These are phyloP conservation scores for Lotus japonicus DNA, from an alignment of 306 rosid species.

Conservation along the genomic window DNA sequence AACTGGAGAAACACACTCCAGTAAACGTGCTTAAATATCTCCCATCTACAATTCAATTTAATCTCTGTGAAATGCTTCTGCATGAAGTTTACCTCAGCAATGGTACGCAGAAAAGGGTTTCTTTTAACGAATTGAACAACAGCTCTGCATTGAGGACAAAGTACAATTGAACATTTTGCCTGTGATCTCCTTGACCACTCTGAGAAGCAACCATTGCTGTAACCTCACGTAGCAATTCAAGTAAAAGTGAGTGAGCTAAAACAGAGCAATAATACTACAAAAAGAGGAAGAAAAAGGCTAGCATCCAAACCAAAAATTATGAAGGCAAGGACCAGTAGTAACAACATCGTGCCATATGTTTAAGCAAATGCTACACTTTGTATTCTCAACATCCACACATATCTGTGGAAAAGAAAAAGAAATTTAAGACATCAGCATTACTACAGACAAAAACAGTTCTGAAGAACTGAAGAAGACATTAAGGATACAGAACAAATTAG, in stretches of 20 bases:
- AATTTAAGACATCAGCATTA: conserved; percentile 16
- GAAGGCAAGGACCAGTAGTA: conserved; percentile 85
- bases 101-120: conserved; percentile 73
- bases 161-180: conserved; percentile 53
- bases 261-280: neutral
- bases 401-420: conserved; percentile 57
- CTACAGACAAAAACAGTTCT: neutral
- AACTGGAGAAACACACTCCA: neutral
- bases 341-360: conserved; percentile 91
- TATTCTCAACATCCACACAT: conserved; percentile 63
- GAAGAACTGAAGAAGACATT: neutral
- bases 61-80: conserved; percentile 11
- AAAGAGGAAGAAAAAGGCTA: neutral
- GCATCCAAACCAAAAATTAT: conserved; percentile 71
- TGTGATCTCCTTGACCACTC: conserved; percentile 83
- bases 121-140: conserved; percentile 79
- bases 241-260: conserved; percentile 18
- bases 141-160: conserved; percentile 92
- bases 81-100: conserved; percentile 46
- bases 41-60: neutral
- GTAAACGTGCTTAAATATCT: neutral
- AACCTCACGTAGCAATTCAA: conserved; percentile 19
- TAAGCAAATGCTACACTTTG: conserved; percentile 91
- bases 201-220: conserved; percentile 96
- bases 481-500: conserved; percentile 2